A percentile compares a stretch with the other conserved stretches of the same genome.
Evolutionary conservation across 2,329 filamentous ascomycete species (phyloP).

Genomic region (Calonectria hawksworthii): DNA sequence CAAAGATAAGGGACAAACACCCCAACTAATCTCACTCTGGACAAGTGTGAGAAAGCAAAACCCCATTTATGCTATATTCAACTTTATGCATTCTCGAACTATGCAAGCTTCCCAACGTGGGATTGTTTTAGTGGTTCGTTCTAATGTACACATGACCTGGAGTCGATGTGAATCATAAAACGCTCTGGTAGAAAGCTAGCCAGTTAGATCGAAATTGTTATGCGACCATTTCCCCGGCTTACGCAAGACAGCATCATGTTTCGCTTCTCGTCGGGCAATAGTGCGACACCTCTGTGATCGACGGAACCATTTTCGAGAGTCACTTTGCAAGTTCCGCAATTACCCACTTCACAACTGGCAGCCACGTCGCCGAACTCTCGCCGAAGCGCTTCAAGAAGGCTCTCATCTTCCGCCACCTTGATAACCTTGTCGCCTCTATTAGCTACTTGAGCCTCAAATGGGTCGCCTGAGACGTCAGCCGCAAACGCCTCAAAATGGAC

Average conservation of each 20-base stretch:
- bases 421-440: slow-evolving; percentile 57
- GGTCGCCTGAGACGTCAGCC: slow-evolving; percentile 67
- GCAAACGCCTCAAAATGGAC: slow-evolving; percentile 74
- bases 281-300: slow-evolving; percentile 64
- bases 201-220: slow-evolving; percentile 62
- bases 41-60: background rate
- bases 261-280: slow-evolving; percentile 60
- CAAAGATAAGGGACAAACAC: background rate
- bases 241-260: slow-evolving; percentile 65
- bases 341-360: slow-evolving; percentile 68
- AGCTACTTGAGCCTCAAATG: slow-evolving; percentile 69
- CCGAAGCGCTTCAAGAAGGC: slow-evolving; percentile 63
- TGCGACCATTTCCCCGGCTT: slow-evolving; percentile 64
- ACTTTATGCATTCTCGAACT: background rate
- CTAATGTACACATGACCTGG: slow-evolving; percentile 3
- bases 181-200: background rate
- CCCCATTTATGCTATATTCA: background rate
- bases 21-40: background rate
- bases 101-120: background rate
- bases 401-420: slow-evolving; percentile 63
- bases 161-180: background rate
- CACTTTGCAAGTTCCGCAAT: slow-evolving; percentile 67
- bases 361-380: slow-evolving; percentile 58
- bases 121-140: background rate
- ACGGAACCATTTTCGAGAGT: slow-evolving; percentile 58